A percentile compares a stretch with the other conserved stretches of the same genome.
These are phyloP conservation scores for Musa troglodytarum DNA, from an alignment of 176 grass and related monocot genomes.

Conservation along the genomic window DNA sequence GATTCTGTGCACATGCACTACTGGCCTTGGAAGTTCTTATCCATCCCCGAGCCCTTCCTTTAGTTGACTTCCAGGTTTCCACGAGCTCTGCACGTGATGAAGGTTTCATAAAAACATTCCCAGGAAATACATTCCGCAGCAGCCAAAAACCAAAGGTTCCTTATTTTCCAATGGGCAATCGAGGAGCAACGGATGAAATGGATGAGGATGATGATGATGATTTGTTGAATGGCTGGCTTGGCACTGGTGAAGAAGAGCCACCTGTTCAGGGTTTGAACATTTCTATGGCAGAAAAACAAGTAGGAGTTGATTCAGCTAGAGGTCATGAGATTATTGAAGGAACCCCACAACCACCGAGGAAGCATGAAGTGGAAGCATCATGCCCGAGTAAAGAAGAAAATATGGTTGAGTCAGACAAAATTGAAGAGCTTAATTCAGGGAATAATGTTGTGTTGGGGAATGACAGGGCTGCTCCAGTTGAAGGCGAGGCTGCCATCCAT, in stretches of 20 bases:
- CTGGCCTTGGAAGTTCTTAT: conserved; percentile 75
- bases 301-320: conserved; percentile 12
- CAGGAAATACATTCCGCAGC: conserved; percentile 20
- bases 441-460: background rate
- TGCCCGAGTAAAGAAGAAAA: conserved; percentile 20
- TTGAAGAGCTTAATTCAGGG: conserved; percentile 13
- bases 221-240: conserved; percentile 22
- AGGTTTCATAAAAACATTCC: conserved; percentile 12
- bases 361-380: conserved; percentile 27
- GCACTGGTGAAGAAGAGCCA: conserved; percentile 34
- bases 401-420: conserved; percentile 3
- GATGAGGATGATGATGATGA: conserved; percentile 27
- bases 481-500: background rate
- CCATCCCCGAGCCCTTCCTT: conserved; percentile 59
- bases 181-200: conserved; percentile 19
- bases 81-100: conserved; percentile 8
- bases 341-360: conserved; percentile 2
- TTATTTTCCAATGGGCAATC: conserved; percentile 8
- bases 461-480: background rate
- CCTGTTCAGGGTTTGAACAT: conserved; percentile 15
- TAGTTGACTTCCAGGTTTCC: conserved; percentile 18
- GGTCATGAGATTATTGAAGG: conserved; percentile 11
- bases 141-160: conserved; percentile 8
- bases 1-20: conserved; percentile 54
- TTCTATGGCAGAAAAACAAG: conserved; percentile 23